phyloP scores from a whole-genome alignment of 331 rosid genomes.

The Cydonia oblonga region DNA sequence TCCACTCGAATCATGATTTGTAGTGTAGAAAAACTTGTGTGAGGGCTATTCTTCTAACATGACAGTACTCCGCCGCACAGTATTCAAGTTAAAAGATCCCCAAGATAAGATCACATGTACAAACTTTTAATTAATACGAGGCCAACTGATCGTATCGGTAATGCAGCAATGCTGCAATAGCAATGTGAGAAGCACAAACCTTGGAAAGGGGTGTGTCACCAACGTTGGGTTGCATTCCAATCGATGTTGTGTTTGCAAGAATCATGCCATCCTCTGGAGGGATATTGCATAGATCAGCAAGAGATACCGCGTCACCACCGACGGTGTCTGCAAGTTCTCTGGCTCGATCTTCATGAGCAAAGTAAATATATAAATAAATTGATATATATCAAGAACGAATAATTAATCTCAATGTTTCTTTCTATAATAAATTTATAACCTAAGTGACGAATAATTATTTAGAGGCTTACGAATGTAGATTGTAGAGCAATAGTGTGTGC shows the following conservation, averaged over 20 bases:
- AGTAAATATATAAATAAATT: not conserved
- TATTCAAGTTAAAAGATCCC: no score
- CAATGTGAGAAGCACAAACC: slow-evolving; percentile 28
- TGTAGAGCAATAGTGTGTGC: not conserved
- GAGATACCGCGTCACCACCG: slow-evolving; percentile 30
- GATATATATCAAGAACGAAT: not conserved
- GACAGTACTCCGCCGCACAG: no score
- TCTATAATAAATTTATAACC: not conserved
- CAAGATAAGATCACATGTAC: no score
- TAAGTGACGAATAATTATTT: not conserved
- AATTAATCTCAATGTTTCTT: not conserved
- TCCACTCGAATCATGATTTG: no score
- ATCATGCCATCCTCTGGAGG: slow-evolving; percentile 37
- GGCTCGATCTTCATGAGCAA: slow-evolving; percentile 22
- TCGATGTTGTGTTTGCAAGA: slow-evolving; percentile 37
- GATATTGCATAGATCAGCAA: slow-evolving; percentile 23
- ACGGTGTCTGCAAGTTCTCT: slow-evolving; percentile 27
- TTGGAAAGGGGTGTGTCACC: slow-evolving; percentile 71
- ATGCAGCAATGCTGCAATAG: not conserved
- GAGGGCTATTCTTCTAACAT: no score
- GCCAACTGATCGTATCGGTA: not conserved
- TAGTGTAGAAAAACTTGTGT: no score
- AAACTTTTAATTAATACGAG: not conserved
- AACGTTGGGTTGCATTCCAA: slow-evolving; percentile 40
- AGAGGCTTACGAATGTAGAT: not conserved